Evolutionary conservation across 345 rosid genomes (phyloP), one percentile per base, ranked within the genome.

Genomic region (Dipteronia sinensis): DNA sequence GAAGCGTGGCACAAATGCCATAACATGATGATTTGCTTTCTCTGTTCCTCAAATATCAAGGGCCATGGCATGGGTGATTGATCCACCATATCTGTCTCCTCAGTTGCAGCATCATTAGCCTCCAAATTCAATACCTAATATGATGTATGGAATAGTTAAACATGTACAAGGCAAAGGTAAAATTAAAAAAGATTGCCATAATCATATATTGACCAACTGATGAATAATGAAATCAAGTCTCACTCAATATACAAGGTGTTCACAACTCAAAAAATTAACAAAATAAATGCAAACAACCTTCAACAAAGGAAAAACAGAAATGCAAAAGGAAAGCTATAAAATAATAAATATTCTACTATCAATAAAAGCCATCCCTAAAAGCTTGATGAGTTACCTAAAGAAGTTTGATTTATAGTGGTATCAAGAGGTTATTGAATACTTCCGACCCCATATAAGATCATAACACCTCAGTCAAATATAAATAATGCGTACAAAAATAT

Each of bases 1-100:
- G 99, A 91, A 71, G 92, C 96, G 79, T 95, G 99, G 86, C 99
- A 95, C 67, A 95, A 79, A 80, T 95, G 98, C 99, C 99, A 95
- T 78, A 95, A 79, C 99, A 95, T 95, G 77, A 95, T 79, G 38
- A 95, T 93, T 73, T 93, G 96, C 87, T 84, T 92, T 82, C 89
- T 92, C 78, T 95, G 93, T 64, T 93, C 94, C 82, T 95, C 96
- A 66, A 93, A 95, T 62, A 85, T 56, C 76, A 89, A 71, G 16
- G 86, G 86, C 98, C 96, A 91, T 42, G 94, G 86, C 85, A 85
- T 78, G 42, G 91, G 97, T 77, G 97, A 88, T 71, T 86, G 83
- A 34, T 80, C 86, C 7, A 22, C 23, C 40, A 75, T 31, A 34
- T 86, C 90, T 1, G 80, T 75, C 79, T 86, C 94, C 5, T 71